These are phyloP conservation scores for Botrytis sinoallii DNA, from an alignment of 2,329 filamentous ascomycete species.

Conservation along the genomic window DNA sequence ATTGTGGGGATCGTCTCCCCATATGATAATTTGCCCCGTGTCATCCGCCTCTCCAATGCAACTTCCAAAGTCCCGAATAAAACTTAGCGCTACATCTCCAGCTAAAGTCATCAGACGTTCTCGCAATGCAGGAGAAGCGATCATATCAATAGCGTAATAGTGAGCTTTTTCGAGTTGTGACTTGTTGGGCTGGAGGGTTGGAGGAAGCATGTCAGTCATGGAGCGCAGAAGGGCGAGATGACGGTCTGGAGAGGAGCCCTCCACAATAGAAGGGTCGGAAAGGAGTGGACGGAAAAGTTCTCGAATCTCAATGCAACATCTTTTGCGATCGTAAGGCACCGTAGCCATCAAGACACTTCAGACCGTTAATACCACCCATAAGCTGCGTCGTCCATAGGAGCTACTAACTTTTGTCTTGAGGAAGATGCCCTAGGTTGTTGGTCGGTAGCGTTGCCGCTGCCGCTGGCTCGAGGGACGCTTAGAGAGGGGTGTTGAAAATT, in stretches of 20 bases:
- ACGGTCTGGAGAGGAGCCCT: slow-evolving; percentile 35
- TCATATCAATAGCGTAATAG: slow-evolving; percentile 43
- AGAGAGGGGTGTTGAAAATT: slow-evolving; percentile 35
- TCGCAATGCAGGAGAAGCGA: slow-evolving; percentile 42
- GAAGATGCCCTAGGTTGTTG: slow-evolving; percentile 26
- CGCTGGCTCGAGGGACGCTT: slow-evolving; percentile 32
- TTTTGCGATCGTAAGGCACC: slow-evolving; percentile 38
- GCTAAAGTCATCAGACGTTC: slow-evolving; percentile 40
- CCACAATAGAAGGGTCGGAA: slow-evolving; percentile 36
- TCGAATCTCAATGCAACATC: slow-evolving; percentile 39
- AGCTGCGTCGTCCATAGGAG: slow-evolving; percentile 12
- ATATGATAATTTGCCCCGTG: slow-evolving; percentile 42
- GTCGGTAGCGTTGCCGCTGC: slow-evolving; percentile 23
- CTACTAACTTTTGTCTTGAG: slow-evolving; percentile 27
- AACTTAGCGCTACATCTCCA: slow-evolving; percentile 39
- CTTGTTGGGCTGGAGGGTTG: slow-evolving; percentile 40
- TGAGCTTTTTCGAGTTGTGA: slow-evolving; percentile 42
- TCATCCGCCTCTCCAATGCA: slow-evolving; percentile 40
- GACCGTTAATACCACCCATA: slow-evolving; percentile 17
- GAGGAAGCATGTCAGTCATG: slow-evolving; percentile 38
- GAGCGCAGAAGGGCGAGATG: slow-evolving; percentile 37
- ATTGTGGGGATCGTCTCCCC: slow-evolving; percentile 44
- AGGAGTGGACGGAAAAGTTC: slow-evolving; percentile 40
- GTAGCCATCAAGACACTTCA: slow-evolving; percentile 32
- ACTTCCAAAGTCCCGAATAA: slow-evolving; percentile 41